Conservation (phyloP, 179 eudicot species). For the Carnegiea gigantea region DNA sequence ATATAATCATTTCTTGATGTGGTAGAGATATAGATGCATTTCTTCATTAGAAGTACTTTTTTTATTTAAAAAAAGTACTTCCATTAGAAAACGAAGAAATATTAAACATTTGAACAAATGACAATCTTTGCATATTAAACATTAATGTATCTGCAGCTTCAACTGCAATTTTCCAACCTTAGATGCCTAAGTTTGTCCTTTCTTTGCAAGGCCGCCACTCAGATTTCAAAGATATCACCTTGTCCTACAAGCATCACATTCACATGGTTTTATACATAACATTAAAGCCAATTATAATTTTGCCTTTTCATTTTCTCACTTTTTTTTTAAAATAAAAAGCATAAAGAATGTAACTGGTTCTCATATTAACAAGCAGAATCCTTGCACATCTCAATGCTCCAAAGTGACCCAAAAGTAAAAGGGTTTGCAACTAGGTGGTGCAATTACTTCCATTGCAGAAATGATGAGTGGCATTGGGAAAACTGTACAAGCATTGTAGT, state of each 20-base stretch:
- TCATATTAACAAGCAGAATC: background rate
- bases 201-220: background rate
- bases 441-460: background rate
- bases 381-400: background rate
- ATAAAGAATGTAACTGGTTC: background rate
- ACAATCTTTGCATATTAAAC: no score
- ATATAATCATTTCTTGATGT: no score
- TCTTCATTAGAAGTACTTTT: no score
- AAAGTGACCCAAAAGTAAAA: background rate
- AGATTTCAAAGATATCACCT: background rate
- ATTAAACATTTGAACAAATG: background rate
- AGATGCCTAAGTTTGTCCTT: background rate
- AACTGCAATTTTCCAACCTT: no score
- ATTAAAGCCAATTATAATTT: background rate
- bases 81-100: no score
- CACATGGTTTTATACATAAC: background rate
- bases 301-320: background rate
- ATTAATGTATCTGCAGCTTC: no score
- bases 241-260: background rate
- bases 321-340: background rate
- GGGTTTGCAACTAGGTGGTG: background rate
- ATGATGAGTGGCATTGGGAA: background rate
- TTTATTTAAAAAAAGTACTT: no score
- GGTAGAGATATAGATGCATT: no score
- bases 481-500: slow-evolving; percentile 13